Conservation (phyloP, 192 early-diverging fungal genomes). For the Entophlyctis helioformis region DNA sequence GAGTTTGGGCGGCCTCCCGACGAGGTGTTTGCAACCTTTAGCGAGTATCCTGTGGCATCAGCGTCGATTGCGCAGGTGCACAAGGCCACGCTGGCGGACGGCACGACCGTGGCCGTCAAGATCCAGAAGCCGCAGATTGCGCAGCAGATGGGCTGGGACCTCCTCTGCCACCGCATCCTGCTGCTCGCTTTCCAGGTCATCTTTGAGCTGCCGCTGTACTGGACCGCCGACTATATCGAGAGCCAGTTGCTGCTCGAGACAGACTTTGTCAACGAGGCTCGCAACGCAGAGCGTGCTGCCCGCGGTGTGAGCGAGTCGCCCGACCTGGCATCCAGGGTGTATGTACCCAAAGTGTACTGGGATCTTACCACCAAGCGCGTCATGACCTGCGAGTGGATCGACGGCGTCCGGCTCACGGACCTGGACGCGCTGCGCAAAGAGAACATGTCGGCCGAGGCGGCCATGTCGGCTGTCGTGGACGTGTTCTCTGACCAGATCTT, state of each 20-base stretch:
- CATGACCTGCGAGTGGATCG: constrained; percentile 83
- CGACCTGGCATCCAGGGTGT: constrained; percentile 33
- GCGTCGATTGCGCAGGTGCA: constrained; percentile 97
- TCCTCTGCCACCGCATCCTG: constrained; percentile 54
- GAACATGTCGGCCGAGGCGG: constrained; percentile 17
- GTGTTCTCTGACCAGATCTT: constrained; percentile 83
- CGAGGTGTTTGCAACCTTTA: constrained; percentile 59
- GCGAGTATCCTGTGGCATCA: constrained; percentile 56
- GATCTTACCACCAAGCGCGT: constrained; percentile 56
- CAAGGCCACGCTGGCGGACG: constrained; percentile 55
- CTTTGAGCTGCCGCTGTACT: constrained; percentile 76
- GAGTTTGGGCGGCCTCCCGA: constrained; percentile 40
- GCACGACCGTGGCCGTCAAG: constrained; percentile 72
- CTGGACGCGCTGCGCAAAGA: constrained; percentile 30
- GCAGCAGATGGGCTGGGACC: constrained; percentile 74
- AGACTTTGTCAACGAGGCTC: constrained; percentile 80
- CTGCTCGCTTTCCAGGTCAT: constrained; percentile 53
- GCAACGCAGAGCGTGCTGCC: constrained; percentile 57
- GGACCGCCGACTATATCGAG: constrained; percentile 62
- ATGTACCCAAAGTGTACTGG: constrained; percentile 71
- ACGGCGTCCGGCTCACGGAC: constrained; percentile 63
- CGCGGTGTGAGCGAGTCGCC: constrained; percentile 21
- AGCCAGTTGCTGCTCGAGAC: constrained; percentile 66
- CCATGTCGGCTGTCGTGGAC: constrained; percentile 65
- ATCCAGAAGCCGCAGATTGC: constrained; percentile 84